Base-by-base conservation (phyloP, 257 asterid species). In the Asclepias syriaca region DNA sequence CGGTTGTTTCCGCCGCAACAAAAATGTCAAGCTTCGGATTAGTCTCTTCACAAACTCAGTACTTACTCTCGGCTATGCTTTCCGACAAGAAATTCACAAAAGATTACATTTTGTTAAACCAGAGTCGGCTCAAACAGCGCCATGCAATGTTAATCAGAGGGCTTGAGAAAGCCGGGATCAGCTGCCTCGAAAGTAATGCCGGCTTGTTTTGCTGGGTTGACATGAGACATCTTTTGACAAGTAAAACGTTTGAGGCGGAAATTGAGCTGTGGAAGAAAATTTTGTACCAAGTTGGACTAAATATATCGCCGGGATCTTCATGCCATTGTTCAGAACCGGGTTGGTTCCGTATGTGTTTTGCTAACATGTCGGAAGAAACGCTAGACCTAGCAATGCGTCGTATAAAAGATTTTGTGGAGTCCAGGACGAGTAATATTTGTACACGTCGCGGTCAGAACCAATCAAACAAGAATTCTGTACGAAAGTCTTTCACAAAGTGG, bases 21-120 rank as follows among this genome's bases (percentile, higher is more conserved):
- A 92, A 92, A 56, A 92, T 92, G 98, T 92, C 96, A 0, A 92
- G 96, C 68, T 92, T 92, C 76, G 96, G 96, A 8, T 58, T 92
- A 8, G 80, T 92, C n/a, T 92, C 98, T 1, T 92, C 98, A 0
- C 98, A 89, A 40, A 89, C 96, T 2, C 96, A 92, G 64, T 82
- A 88, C 37, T 85, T 89, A 2, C 83, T 92, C 0, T 82, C 96
- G 0, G 87, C 81, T 45, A 86, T 92, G 88, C 89, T 89, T 19
- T 87, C 96, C 0, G 92, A 92, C 81, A 78, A 84, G 2, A 80
- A 70, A n/a, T 92, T 92, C 73, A 69, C 89, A 0, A 82, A n/a
- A 43, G 78, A 45, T 0, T 92, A 88, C 81, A 22, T 89, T 1
- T 77, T 68, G 1, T 87, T 89, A 57, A 89, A 89, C 21, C 88